A percentile compares a stretch with the other conserved stretches of the same genome.
Evolutionary conservation across 768 basidiomycete species (phyloP).

Genomic region (Tricholoma saponaceum): DNA sequence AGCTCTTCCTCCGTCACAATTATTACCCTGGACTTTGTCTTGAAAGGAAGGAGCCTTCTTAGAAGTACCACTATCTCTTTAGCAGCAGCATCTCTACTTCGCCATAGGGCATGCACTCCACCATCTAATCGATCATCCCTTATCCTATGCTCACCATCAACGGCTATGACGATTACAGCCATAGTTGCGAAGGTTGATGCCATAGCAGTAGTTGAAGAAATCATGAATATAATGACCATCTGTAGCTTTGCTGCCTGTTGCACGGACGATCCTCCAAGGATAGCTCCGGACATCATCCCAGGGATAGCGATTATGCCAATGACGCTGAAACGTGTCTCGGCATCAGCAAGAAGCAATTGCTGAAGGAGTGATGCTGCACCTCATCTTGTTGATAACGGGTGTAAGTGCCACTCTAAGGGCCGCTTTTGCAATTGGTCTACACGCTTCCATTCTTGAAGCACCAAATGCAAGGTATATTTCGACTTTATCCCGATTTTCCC

Average conservation of each 20-base stretch:
- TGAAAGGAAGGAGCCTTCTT: background rate
- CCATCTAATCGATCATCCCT: slow-evolving; percentile 59
- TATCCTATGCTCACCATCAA: slow-evolving; percentile 66
- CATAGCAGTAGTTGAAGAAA: slow-evolving; percentile 71
- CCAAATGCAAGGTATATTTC: slow-evolving; percentile 87
- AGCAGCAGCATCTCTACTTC: slow-evolving; percentile 13
- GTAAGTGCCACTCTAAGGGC: slow-evolving; percentile 77
- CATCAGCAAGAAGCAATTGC: background rate
- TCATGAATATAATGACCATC: slow-evolving; percentile 96
- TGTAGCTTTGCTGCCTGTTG: slow-evolving; percentile 83
- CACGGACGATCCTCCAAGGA: slow-evolving; percentile 81
- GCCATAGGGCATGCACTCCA: slow-evolving; percentile 22
- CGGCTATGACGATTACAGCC: slow-evolving; percentile 53
- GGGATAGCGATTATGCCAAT: slow-evolving; percentile 77
- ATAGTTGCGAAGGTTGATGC: slow-evolving; percentile 63
- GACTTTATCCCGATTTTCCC: slow-evolving; percentile 81
- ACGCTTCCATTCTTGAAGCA: slow-evolving; percentile 80
- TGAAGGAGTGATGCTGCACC: slow-evolving; percentile 31
- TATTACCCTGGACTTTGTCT: background rate
- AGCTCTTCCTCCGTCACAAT: too few relatives aligned
- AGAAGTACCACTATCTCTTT: slow-evolving; percentile 1
- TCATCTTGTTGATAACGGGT: slow-evolving; percentile 85
- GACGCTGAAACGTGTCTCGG: slow-evolving; percentile 38
- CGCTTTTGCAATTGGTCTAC: slow-evolving; percentile 71
- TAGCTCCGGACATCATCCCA: slow-evolving; percentile 91